Conservation (phyloP, 306 rosid species). For the Cotoneaster glaucophyllus region DNA sequence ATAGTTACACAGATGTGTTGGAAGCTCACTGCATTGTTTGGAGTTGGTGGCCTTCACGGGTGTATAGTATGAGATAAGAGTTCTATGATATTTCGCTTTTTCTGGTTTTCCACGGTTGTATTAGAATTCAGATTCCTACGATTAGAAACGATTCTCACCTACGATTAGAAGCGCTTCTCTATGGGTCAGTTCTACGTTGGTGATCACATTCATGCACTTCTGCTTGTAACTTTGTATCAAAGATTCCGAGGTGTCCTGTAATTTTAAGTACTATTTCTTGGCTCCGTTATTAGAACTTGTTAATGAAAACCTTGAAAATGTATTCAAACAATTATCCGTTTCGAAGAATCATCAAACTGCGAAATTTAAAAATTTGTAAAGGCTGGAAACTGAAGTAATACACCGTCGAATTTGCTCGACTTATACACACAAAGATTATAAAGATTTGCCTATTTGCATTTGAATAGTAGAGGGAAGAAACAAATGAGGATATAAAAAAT, state of each 20-base stretch:
- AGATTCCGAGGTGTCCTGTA: background rate
- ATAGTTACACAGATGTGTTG: constrained; percentile 40
- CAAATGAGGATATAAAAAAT: background rate
- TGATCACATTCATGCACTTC: constrained; percentile 1
- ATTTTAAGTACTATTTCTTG: background rate
- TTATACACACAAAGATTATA: background rate
- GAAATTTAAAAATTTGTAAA: background rate
- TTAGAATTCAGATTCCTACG: constrained; percentile 25
- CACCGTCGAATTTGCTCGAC: background rate
- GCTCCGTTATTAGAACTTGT: background rate
- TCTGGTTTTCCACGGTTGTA: constrained; percentile 22
- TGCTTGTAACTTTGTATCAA: constrained; percentile 5
- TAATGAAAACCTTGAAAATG: background rate
- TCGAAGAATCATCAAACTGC: background rate
- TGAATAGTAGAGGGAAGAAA: background rate
- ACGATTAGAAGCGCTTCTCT: constrained; percentile 14
- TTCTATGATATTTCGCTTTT: background rate
- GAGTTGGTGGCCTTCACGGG: constrained; percentile 30
- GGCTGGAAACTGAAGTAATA: background rate
- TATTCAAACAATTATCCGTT: background rate
- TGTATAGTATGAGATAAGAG: constrained; percentile 51
- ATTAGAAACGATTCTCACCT: constrained; percentile 2
- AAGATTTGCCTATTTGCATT: background rate
- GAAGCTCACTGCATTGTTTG: constrained; percentile 30
- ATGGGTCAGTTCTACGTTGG: background rate